Percentiles rank a stretch among this genome's conserved stretches.
Conservation (phyloP, 1,284 basidiomycete genomes). For the Flammula alnicola region DNA sequence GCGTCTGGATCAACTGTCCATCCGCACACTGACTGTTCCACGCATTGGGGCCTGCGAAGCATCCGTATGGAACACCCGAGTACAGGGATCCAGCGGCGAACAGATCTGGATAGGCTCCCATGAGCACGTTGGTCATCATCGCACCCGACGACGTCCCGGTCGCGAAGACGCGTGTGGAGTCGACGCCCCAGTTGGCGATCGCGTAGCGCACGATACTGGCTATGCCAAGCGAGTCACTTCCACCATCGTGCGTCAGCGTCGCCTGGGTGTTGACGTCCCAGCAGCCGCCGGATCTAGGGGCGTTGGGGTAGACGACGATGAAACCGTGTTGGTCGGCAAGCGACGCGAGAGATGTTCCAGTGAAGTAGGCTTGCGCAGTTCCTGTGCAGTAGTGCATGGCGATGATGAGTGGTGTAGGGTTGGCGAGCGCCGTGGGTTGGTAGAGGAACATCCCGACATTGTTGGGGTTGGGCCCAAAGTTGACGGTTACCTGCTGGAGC, state of each 20-base stretch:
- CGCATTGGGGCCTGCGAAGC: constrained; percentile 49
- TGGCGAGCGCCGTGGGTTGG: constrained; percentile 44
- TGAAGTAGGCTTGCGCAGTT: constrained; percentile 54
- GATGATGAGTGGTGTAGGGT: constrained; percentile 49
- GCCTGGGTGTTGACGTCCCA: constrained; percentile 55
- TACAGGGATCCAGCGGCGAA: constrained; percentile 51
- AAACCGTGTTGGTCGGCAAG: constrained; percentile 51
- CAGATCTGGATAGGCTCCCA: constrained; percentile 57
- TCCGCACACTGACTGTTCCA: constrained; percentile 42
- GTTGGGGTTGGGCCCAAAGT: constrained; percentile 54
- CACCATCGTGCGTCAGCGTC: constrained; percentile 56
- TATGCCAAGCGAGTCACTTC: constrained; percentile 57
- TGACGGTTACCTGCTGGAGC: constrained; percentile 37
- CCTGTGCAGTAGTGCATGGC: constrained; percentile 57
- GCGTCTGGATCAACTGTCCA: constrained; percentile 15
- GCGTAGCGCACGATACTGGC: constrained; percentile 51
- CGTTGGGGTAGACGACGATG: constrained; percentile 50
- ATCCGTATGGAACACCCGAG: constrained; percentile 57
- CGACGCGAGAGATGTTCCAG: constrained; percentile 46
- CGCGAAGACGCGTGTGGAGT: constrained; percentile 49
- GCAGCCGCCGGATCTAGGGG: constrained; percentile 49
- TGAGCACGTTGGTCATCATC: constrained; percentile 63
- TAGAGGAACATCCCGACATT: constrained; percentile 52
- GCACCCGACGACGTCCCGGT: constrained; percentile 58
- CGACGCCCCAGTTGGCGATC: constrained; percentile 50